These are phyloP conservation scores for Nicotiana otophora DNA, from an alignment of 257 asterid genomes.

Conservation along the genomic window DNA sequence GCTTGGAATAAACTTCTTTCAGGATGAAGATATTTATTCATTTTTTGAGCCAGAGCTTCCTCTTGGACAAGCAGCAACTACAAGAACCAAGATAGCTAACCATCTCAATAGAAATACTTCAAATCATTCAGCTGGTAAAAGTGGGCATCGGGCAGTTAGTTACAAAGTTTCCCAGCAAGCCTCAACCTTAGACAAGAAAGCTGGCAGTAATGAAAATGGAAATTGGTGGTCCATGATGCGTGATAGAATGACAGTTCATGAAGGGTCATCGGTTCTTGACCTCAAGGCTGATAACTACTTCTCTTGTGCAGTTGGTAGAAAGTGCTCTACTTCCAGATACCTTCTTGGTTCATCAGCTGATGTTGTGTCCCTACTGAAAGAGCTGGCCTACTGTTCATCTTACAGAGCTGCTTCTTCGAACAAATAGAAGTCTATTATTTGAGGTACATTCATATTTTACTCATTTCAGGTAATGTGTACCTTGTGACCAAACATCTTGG, in stretches of 20 bases:
- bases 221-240: constrained; percentile 57
- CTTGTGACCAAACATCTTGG: neutral
- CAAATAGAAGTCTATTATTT: neutral
- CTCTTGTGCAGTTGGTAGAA: constrained; percentile 87
- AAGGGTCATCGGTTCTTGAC: constrained; percentile 87
- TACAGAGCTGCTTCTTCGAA: neutral
- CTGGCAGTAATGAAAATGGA: constrained; percentile 37
- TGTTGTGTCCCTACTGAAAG: constrained; percentile 61
- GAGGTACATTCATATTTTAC: neutral
- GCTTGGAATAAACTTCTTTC: constrained; percentile 10
- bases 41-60: constrained; percentile 94
- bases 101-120: constrained; percentile 31
- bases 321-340: constrained; percentile 65
- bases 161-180: constrained; percentile 30
- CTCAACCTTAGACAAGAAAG: constrained; percentile 35
- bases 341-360: constrained; percentile 71
- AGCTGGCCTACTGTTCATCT: constrained; percentile 24
- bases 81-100: constrained; percentile 47
- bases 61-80: constrained; percentile 29
- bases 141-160: constrained; percentile 27
- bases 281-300: constrained; percentile 78
- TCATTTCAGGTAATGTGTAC: neutral
- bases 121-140: constrained; percentile 32
- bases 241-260: constrained; percentile 57
- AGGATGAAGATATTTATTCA: constrained; percentile 85